These are phyloP conservation scores for Prototheca stagnorum DNA, from an alignment of 163 green algal species.

Conservation along the genomic window DNA sequence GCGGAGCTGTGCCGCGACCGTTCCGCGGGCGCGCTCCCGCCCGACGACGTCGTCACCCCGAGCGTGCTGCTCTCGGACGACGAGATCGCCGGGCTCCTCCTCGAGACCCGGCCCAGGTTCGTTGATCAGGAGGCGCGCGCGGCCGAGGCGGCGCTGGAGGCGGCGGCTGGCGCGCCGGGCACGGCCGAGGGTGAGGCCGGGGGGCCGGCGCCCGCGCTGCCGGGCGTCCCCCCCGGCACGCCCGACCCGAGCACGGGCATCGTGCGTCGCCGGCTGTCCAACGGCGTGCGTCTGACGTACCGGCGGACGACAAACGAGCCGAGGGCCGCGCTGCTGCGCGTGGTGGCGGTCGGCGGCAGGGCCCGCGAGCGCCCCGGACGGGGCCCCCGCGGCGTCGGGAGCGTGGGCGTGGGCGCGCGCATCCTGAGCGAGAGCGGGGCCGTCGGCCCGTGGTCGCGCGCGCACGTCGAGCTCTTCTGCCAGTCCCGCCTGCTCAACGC, in stretches of 20 bases:
- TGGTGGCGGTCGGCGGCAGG: conserved; percentile 65
- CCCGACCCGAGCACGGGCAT: conserved; percentile 45
- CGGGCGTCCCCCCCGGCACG: too few species aligned
- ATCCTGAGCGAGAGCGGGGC: conserved; percentile 66
- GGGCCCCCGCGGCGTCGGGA: conserved; percentile 50
- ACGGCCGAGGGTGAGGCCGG: not conserved
- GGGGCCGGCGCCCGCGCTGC: not conserved
- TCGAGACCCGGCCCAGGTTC: too few species aligned
- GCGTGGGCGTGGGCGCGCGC: conserved; percentile 60
- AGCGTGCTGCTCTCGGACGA: too few species aligned
- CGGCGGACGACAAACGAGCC: conserved; percentile 79
- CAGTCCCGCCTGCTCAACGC: conserved; percentile 88
- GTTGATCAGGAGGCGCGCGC: too few species aligned
- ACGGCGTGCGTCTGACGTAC: conserved; percentile 90
- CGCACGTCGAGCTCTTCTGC: conserved; percentile 90
- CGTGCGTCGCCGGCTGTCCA: conserved; percentile 68
- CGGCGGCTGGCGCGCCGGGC: not conserved
- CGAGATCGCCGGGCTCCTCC: too few species aligned
- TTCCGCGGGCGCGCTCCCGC: too few species aligned
- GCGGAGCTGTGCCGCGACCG: too few species aligned
- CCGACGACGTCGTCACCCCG: too few species aligned
- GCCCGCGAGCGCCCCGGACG: conserved; percentile 10
- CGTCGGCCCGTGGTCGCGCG: conserved; percentile 59
- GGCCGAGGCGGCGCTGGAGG: too few species aligned
- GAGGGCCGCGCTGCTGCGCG: conserved; percentile 60